These are phyloP conservation scores for Melanopsichium pennsylvanicum DNA, from an alignment of 1,284 basidiomycete genomes.

Conservation along the genomic window DNA sequence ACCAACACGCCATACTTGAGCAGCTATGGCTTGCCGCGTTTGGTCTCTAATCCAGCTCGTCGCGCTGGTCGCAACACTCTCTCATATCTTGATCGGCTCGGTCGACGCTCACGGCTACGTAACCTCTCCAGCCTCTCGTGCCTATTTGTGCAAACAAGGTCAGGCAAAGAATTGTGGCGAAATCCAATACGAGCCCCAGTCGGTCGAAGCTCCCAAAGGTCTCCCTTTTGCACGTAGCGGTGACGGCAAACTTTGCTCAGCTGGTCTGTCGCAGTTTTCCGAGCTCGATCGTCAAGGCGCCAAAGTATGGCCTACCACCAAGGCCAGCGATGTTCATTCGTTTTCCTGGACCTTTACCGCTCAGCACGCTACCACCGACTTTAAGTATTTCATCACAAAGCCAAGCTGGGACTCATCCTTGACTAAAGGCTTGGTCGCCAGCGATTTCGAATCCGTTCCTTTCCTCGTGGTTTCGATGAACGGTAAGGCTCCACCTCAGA, in stretches of 20 bases:
- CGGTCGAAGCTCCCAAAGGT: slow-evolving; percentile 43
- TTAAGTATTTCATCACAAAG: slow-evolving; percentile 47
- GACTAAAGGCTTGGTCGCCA: slow-evolving; percentile 9
- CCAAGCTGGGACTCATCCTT: slow-evolving; percentile 23
- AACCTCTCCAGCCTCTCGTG: slow-evolving; percentile 68
- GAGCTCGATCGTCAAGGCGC: slow-evolving; percentile 34
- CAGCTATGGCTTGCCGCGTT: too few species aligned
- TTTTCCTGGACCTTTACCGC: slow-evolving; percentile 47
- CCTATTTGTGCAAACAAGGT: slow-evolving; percentile 71
- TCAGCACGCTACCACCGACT: slow-evolving; percentile 47
- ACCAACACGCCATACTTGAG: not conserved
- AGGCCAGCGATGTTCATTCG: slow-evolving; percentile 20
- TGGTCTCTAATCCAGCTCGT: slow-evolving; percentile 21
- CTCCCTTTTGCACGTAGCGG: slow-evolving; percentile 32
- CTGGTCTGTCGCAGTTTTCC: slow-evolving; percentile 34
- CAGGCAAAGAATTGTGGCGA: slow-evolving; percentile 49
- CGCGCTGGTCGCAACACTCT: slow-evolving; percentile 34
- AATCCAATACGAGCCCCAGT: slow-evolving; percentile 50
- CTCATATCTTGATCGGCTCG: slow-evolving; percentile 33
- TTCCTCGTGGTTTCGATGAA: slow-evolving; percentile 40
- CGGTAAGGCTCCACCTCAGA: slow-evolving; percentile 16
- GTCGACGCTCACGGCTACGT: slow-evolving; percentile 44
- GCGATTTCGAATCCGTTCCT: slow-evolving; percentile 30
- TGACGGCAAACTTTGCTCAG: slow-evolving; percentile 41
- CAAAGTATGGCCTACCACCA: slow-evolving; percentile 22